Percentiles rank a stretch among this genome's conserved stretches.
These are phyloP conservation scores for Dictyostelium brefeldianum DNA, from an alignment of 78 protist genomes.

Conservation along the genomic window DNA sequence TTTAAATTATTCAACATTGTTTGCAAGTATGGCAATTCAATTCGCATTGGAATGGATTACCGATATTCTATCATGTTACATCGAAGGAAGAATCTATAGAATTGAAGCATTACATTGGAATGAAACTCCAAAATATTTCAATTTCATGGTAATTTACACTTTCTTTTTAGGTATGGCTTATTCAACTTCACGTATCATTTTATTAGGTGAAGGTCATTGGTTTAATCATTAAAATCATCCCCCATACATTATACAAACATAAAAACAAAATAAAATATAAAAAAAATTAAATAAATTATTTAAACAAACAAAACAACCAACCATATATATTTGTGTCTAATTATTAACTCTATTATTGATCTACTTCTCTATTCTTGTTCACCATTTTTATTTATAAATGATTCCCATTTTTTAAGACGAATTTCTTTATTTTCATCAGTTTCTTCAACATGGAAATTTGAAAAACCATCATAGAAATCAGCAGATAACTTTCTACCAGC, in stretches of 20 bases:
- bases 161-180: conserved; percentile 73
- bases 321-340: too few species aligned
- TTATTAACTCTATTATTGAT: too few species aligned
- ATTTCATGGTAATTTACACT: conserved; percentile 56
- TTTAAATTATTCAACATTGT: conserved; percentile 8
- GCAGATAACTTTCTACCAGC: conserved; percentile 61
- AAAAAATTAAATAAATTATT: neutral
- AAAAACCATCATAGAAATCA: conserved; percentile 79
- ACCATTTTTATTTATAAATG: conserved; percentile 15
- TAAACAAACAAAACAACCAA: neutral
- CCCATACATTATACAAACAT: too few species aligned
- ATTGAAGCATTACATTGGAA: conserved; percentile 33
- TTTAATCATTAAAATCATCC: conserved; percentile 21
- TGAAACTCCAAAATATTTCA: conserved; percentile 36
- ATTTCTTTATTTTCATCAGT: conserved; percentile 76
- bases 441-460: conserved; percentile 80
- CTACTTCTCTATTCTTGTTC: too few species aligned
- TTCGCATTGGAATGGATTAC: conserved; percentile 64
- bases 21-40: conserved; percentile 74
- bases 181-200: conserved; percentile 48
- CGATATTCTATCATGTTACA: conserved; percentile 37
- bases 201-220: conserved; percentile 46
- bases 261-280: neutral
- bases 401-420: conserved; percentile 70
- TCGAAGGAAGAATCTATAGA: conserved; percentile 53